Conservation (phyloP, 2,329 filamentous ascomycete genomes). For the Fusarium sp. region DNA sequence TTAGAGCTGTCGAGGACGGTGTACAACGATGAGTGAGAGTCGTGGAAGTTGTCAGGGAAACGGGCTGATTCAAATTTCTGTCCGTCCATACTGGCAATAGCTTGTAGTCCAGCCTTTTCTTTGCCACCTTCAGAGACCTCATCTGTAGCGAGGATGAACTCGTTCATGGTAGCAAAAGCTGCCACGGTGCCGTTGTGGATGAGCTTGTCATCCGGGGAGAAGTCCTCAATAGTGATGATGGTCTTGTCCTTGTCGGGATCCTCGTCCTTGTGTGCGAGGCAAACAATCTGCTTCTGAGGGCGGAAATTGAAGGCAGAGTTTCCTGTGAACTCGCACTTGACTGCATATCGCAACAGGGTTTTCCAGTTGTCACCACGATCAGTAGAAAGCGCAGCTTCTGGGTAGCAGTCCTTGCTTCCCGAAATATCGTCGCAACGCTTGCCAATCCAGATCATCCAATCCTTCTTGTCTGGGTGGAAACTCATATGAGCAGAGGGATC, state of each 20-base stretch:
- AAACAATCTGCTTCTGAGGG: constrained; percentile 67
- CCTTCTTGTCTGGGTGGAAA: constrained; percentile 87
- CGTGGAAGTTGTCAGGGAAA: constrained; percentile 87
- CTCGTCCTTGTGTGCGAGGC: constrained; percentile 66
- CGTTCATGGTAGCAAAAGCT: constrained; percentile 93
- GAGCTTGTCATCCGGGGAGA: constrained; percentile 72
- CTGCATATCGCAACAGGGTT: constrained; percentile 76
- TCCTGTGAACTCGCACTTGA: constrained; percentile 88
- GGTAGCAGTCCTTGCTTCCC: constrained; percentile 70
- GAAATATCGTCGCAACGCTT: constrained; percentile 71
- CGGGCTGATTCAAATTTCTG: constrained; percentile 81
- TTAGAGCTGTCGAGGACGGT: constrained; percentile 96
- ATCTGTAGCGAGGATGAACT: constrained; percentile 92
- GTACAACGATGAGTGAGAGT: constrained; percentile 83
- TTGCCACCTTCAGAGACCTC: constrained; percentile 65
- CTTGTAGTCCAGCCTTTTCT: constrained; percentile 71
- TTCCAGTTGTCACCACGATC: constrained; percentile 87
- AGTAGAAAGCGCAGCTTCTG: constrained; percentile 78
- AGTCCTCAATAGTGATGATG: constrained; percentile 82
- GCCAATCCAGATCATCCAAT: constrained; percentile 94
- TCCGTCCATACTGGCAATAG: constrained; percentile 88
- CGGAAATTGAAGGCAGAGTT: constrained; percentile 67
- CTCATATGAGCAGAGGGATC: constrained; percentile 62
- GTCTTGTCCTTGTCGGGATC: constrained; percentile 70
- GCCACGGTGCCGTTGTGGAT: constrained; percentile 70